Percentiles rank a stretch among this genome's conserved stretches.
Conservation (phyloP, 129 eudicot genomes). For the Calendula officinalis region DNA sequence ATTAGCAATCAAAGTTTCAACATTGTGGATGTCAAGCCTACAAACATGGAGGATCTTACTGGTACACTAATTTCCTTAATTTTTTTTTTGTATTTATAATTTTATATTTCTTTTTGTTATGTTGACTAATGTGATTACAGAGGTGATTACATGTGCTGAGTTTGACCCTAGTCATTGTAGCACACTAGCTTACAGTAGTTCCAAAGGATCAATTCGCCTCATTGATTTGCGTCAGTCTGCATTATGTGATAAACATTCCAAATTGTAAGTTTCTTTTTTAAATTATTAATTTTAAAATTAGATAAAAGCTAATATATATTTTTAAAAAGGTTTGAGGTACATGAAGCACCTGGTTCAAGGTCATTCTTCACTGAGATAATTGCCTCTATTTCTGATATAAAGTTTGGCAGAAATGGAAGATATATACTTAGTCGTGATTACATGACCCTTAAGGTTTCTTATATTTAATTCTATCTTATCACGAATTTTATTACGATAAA, state of each 20-base stretch:
- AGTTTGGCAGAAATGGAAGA: constrained; percentile 93
- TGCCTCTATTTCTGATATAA: constrained; percentile 96
- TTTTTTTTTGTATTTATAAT: neutral
- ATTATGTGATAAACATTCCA: constrained; percentile 87
- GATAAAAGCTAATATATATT: no score
- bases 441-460: constrained; percentile 94
- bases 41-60: constrained; percentile 91
- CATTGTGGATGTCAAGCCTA: constrained; percentile 94
- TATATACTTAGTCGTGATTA: constrained; percentile 93
- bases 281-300: neutral
- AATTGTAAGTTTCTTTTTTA: constrained; percentile 62
- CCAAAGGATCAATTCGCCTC: constrained; percentile 97
- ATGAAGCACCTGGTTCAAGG: constrained; percentile 92
- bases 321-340: constrained; percentile 82
- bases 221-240: constrained; percentile 99
- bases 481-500: neutral
- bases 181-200: constrained; percentile 93
- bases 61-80: constrained; percentile 35
- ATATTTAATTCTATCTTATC: constrained; percentile 8
- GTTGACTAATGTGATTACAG: constrained; percentile 35
- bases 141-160: constrained; percentile 97
- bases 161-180: constrained; percentile 95
- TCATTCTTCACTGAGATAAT: constrained; percentile 98
- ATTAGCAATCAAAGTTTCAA: constrained; percentile 96
- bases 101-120: no score